Evolutionary conservation across 495 filamentous ascomycete species (phyloP), one percentile per base, ranked within the genome.

Genomic region (Rhypophila decipiens): DNA sequence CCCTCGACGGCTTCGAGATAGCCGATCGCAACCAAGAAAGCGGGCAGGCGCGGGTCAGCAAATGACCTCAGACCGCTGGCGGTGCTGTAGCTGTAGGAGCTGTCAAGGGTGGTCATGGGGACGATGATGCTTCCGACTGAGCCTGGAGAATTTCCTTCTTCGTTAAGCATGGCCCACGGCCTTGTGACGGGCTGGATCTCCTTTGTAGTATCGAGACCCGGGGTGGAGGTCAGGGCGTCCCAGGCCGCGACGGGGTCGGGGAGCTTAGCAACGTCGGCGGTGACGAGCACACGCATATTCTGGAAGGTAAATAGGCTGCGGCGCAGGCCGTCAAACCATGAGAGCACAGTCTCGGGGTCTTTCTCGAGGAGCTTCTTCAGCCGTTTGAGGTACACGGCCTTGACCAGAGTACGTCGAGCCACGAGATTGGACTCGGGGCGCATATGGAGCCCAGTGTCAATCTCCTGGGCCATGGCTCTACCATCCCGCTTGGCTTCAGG

Each of bases 1-100:
- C 93, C 93, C 68, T 97, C 94, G 15, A 93, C 85, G 0, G 88
- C 82, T 53, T 96, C 90, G 50, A 99, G 84, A 64, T 95, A 97
- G 10, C 89, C 78, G 24, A 85, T 77, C 1, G 90, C 91, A 9
- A 97, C 88, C 52, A 95, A 75, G 39, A 93, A 71, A 2, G 94
- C 84, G 2, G 93, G 90, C 11, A 97, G 71, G 20, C 75, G 73
- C 1, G 88, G 87, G 55, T 95, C 82, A 35, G 78, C 73, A 58
- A 84, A 88, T 1, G 81, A 86, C 36, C 77, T 72, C 2, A 90
- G 79, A 34, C 93, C 93, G 17, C 76, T 76, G 36, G 79, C 77
- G 15, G 86, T 84, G 48, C 85, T 79, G 36, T 90, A 75, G 22
- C 83, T 84, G 71, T 86, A 97, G 3, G 88, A 94, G n/a, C 84